These are phyloP conservation scores for Umbelopsis isabellina DNA, from an alignment of 192 early-diverging fungal genomes.

Conservation along the genomic window DNA sequence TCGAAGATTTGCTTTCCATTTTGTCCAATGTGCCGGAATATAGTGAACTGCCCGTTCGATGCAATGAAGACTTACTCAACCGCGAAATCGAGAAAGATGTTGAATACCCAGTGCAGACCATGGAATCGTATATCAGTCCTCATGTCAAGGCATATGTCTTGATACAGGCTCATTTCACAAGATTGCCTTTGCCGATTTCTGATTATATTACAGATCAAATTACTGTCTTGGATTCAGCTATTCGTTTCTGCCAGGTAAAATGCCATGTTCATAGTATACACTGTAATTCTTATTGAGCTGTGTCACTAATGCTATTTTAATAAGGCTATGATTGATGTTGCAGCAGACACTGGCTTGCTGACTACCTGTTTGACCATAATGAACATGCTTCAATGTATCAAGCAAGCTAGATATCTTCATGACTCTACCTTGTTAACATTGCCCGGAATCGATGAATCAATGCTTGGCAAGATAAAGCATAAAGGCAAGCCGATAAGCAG, in stretches of 20 bases:
- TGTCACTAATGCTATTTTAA: slow-evolving; percentile 64
- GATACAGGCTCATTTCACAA: slow-evolving; percentile 94
- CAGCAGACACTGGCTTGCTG: slow-evolving; percentile 71
- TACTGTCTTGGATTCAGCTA: slow-evolving; percentile 57
- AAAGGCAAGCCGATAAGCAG: slow-evolving; percentile 34
- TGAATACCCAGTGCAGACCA: slow-evolving; percentile 59
- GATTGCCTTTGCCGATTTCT: slow-evolving; percentile 78
- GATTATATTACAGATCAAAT: slow-evolving; percentile 94
- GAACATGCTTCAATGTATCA: slow-evolving; percentile 88
- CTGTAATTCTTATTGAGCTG: slow-evolving; percentile 69
- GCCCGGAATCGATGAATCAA: slow-evolving; percentile 55
- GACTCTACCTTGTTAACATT: slow-evolving; percentile 76
- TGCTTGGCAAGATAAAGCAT: slow-evolving; percentile 27
- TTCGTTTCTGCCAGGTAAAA: slow-evolving; percentile 93
- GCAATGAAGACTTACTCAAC: slow-evolving; percentile 88
- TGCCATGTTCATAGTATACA: slow-evolving; percentile 86
- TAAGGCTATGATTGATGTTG: slow-evolving; percentile 87
- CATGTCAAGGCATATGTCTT: slow-evolving; percentile 93
- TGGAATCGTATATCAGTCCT: slow-evolving; percentile 82
- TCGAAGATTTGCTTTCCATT: slow-evolving; percentile 92
- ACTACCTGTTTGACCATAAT: slow-evolving; percentile 71
- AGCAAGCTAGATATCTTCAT: slow-evolving; percentile 85
- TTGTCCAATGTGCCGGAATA: slow-evolving; percentile 93
- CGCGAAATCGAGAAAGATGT: slow-evolving; percentile 84
- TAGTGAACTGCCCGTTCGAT: slow-evolving; percentile 88